Base-by-base conservation (phyloP, 345 rosid genomes). In the Raphanus raphanistrum region DNA sequence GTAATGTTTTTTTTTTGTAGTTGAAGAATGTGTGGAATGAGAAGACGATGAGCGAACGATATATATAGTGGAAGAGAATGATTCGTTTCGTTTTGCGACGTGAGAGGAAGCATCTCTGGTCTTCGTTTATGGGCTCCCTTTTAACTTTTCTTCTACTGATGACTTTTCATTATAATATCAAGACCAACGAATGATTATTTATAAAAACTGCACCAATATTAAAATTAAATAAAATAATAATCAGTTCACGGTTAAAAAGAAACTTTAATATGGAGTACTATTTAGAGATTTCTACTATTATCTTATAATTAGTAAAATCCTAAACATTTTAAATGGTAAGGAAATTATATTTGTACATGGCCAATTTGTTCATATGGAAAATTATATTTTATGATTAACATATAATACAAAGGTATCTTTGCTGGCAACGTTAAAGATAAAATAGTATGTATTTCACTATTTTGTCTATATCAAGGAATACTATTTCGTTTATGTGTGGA, bases 51-150 rank as follows among this genome's bases (percentile, higher is more conserved):
- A 35, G 3, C 59, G 27, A 67, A 67, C 60, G 78, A 58, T 79
- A 59, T 79, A 15, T 79, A 79, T 79, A 79, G 78, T 68, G 25
- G 55, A 10, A 8, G 64, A 52, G 33, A 73, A 6, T 5, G 11
- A 11, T 17, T 50, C 27, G 13, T 11, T 66, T 78, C 68, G 45
- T 50, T 59, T 60, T 33, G 65, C 68, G 17, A 60, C 81, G 77
- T 59, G 73, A 66, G 67, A 78, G 73, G 77, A 78, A 78, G 81
- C 81, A 64, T 67, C 77, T 38, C 3, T 60, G 62, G 81, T 78
- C 81, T 66, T 78, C 35, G 16, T 66, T 48, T 66, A 72, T 72
- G 77, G 68, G 76, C 76, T 78, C 50, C 66, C 7, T 71, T 63
- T 13, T 15, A 1, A 38, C 36, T 29, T 26, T 64, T 63, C 21